A percentile compares a stretch with the other conserved stretches of the same genome.
Conservation (phyloP, 2,329 filamentous ascomycete genomes). For the Diaporthe citriasiana region DNA sequence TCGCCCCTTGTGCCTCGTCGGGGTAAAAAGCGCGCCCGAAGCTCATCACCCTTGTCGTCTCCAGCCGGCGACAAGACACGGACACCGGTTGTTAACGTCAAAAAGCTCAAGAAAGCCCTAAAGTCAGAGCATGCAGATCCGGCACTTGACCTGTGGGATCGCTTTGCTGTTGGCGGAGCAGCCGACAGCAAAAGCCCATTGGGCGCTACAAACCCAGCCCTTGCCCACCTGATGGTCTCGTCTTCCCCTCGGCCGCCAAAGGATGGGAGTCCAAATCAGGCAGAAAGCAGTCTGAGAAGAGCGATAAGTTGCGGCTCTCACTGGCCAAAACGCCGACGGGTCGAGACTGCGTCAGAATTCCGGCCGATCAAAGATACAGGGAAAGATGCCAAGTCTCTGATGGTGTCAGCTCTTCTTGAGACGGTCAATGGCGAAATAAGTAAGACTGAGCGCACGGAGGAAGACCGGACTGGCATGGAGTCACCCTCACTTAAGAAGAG, state of each 20-base stretch:
- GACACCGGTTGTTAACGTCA: conserved; percentile 68
- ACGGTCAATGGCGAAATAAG: conserved; percentile 71
- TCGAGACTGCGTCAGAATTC: conserved; percentile 61
- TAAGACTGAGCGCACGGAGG: conserved; percentile 54
- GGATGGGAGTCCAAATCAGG: conserved; percentile 55
- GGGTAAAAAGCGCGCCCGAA: conserved; percentile 77
- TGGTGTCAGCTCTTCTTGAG: conserved; percentile 75
- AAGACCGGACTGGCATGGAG: conserved; percentile 50
- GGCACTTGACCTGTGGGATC: conserved; percentile 82
- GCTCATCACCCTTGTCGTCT: conserved; percentile 80
- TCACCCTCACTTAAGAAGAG: conserved; percentile 63
- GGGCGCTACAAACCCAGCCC: conserved; percentile 67
- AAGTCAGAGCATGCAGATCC: conserved; percentile 80
- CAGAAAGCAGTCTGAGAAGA: conserved; percentile 68
- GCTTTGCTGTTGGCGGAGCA: conserved; percentile 71
- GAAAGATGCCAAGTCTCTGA: conserved; percentile 66
- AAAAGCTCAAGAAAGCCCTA: conserved; percentile 69
- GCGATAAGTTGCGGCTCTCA: conserved; percentile 78
- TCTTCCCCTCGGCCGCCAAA: conserved; percentile 76
- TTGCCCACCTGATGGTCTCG: conserved; percentile 77
- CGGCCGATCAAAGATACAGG: conserved; percentile 42
- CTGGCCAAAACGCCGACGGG: conserved; percentile 78
- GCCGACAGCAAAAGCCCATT: conserved; percentile 57
- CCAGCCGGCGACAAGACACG: conserved; percentile 65
- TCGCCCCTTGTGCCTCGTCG: conserved; percentile 65